Evolutionary conservation across 768 basidiomycete genomes (phyloP), one percentile per base, ranked within the genome.

Genomic region (Auricularia sp.): DNA sequence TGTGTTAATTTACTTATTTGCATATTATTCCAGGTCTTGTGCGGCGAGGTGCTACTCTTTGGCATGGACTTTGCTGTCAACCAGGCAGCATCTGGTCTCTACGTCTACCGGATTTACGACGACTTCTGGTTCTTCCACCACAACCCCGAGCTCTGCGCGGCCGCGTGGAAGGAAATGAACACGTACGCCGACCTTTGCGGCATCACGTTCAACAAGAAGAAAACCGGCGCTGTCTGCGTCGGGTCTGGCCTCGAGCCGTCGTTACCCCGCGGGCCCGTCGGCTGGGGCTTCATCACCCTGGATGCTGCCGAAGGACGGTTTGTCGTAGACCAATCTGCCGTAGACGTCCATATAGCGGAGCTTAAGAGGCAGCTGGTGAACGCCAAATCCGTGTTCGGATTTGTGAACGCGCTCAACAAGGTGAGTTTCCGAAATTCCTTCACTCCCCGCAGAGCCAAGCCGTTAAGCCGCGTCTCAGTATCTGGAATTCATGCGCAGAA

Each of bases 51-150:
- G 2, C 63, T 80, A 14, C 63, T 81, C 44, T 81, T 80, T 67
- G 73, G 72, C 21, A 79, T 82, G 79, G 80, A 82, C 68, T 79
- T 78, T 65, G 79, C 80, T 7, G 78, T 81, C 64, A 81, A 81
- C 61, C 80, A 79, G 62, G 70, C 69, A 37, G 75, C 79, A 1
- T 64, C 75, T 24, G 79, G 79, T 3, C 67, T 82, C 11, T 78
- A 73, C 68, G 73, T 82, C 16, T 76, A 80, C 62, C 73, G 79
- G 62, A 77, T 80, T 70, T 78, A 81, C 68, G 79, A 81, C 63
- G 80, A 82, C 63, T 69, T 81, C 6, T 81, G 79, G 79, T 66
- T 81, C 18, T 80, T 76, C 77, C 74, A 78, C 61, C 67, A 75
- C 0, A 69, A 77, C 18, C 65, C 73, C 4, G 54, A 65, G 35